A percentile compares a stretch with the other conserved stretches of the same genome.
phyloP scores from a whole-genome alignment of 2,329 filamentous ascomycete species.

The Hymenoscyphus fructigenus region DNA sequence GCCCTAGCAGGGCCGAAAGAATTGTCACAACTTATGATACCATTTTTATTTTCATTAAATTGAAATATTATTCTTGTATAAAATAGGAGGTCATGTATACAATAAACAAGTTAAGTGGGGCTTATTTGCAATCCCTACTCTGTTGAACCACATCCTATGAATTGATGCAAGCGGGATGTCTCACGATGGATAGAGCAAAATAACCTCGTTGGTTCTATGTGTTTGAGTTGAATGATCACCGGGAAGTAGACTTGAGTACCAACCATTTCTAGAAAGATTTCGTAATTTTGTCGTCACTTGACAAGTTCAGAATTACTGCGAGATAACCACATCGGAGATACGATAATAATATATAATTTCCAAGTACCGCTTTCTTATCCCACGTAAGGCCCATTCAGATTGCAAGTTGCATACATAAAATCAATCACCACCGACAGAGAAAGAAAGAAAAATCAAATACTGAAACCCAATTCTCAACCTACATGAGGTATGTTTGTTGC shows the following conservation, averaged over 20 bases:
- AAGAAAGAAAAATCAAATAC: background rate
- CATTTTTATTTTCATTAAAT: background rate
- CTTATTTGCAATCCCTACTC: too few species aligned
- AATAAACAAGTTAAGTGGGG: too few species aligned
- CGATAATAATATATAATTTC: background rate
- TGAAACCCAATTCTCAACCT: background rate
- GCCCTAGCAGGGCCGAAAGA: background rate
- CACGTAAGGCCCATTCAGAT: background rate
- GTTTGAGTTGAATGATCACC: too few species aligned
- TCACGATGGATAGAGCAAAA: too few species aligned
- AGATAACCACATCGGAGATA: background rate
- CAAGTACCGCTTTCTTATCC: background rate
- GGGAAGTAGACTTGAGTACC: too few species aligned
- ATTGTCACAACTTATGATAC: background rate
- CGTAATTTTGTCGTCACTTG: too few species aligned
- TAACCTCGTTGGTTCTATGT: too few species aligned
- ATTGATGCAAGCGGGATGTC: too few species aligned
- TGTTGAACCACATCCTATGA: too few species aligned
- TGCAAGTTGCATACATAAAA: background rate
- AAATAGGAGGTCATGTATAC: background rate
- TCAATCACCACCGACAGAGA: background rate
- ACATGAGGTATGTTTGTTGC: background rate
- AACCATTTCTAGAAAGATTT: too few species aligned
- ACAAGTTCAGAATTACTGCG: too few species aligned
- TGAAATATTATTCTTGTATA: background rate